Conservation (phyloP, 2,329 filamentous ascomycete genomes). For the Teratosphaeria viscida region DNA sequence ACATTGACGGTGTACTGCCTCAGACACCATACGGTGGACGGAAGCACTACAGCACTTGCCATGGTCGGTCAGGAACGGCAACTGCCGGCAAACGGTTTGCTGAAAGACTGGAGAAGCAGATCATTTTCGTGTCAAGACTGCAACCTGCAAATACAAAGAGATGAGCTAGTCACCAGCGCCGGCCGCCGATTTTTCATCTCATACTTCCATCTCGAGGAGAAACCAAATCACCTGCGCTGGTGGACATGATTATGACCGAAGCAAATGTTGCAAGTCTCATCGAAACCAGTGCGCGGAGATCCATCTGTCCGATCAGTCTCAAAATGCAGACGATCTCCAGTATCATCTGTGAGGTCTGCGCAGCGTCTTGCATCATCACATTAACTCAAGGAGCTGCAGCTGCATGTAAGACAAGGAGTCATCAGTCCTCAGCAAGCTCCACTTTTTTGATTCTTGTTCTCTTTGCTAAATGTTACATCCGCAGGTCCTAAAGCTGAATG, state of each 20-base stretch:
- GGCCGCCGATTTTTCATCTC: not conserved
- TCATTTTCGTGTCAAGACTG: not conserved
- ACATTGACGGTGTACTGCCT: no score
- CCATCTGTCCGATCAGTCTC: not conserved
- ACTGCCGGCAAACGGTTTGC: not conserved
- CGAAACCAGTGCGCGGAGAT: not conserved
- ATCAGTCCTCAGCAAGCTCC: no score
- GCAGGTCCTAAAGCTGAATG: no score
- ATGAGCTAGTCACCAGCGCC: not conserved
- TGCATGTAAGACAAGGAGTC: not conserved
- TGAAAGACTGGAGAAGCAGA: not conserved
- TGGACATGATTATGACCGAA: not conserved
- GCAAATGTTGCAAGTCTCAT: not conserved
- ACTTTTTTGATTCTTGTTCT: no score
- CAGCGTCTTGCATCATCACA: not conserved
- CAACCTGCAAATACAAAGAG: not conserved
- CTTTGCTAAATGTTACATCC: no score
- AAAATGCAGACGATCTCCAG: not conserved
- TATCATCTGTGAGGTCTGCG: not conserved
- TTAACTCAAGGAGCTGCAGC: not conserved
- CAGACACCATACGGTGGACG: not conserved
- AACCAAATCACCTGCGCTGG: not conserved
- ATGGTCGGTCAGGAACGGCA: not conserved
- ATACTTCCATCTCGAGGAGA: not conserved
- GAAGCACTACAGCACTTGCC: not conserved